These are phyloP conservation scores for Solanum gandarillasii DNA, from an alignment of 257 asterid genomes.

Conservation along the genomic window DNA sequence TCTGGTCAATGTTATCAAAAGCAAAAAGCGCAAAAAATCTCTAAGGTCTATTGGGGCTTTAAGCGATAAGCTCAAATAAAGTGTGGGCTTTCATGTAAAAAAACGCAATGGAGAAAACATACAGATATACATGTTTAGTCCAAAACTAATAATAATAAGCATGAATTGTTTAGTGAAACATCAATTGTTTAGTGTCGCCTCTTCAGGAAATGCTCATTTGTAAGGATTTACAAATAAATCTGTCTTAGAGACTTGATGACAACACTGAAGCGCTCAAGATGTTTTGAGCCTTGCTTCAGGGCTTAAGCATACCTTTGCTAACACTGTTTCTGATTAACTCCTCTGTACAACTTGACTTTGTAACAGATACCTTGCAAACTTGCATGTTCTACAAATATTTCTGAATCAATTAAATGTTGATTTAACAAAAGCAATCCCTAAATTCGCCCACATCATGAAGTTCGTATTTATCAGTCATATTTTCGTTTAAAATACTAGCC, in stretches of 20 bases:
- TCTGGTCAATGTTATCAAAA: neutral
- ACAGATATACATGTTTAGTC: neutral
- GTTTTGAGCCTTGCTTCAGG: neutral
- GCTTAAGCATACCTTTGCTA: neutral
- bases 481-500: neutral
- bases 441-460: neutral
- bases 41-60: neutral
- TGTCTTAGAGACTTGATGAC: neutral
- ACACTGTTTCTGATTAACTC: neutral
- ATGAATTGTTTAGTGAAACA: neutral
- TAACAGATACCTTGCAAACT: neutral
- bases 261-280: neutral
- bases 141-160: neutral
- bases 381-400: neutral
- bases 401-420: neutral
- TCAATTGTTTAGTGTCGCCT: neutral
- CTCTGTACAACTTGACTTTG: neutral
- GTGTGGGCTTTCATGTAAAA: neutral
- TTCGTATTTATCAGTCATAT: neutral
- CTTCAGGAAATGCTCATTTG: neutral
- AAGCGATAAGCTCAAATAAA: neutral
- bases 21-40: neutral
- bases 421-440: neutral
- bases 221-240: neutral
- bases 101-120: neutral